Base-by-base conservation (phyloP, 371 early-diverging fungal species). In the Actinomucor elegans region DNA sequence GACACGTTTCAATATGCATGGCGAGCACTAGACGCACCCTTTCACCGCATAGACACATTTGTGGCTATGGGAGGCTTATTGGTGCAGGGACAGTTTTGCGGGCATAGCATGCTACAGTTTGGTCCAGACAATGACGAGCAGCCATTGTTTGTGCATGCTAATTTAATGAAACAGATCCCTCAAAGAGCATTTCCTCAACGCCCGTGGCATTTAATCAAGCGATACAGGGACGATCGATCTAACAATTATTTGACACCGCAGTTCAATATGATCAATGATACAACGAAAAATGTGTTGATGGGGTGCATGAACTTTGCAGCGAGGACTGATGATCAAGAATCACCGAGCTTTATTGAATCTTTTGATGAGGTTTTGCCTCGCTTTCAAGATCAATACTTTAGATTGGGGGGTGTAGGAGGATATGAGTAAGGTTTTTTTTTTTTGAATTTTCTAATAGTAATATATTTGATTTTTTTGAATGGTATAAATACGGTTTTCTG, bases 1-100 rank as follows among this genome's bases (percentile, higher is more conserved):
- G 73, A 73, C 41, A 73, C 73, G 5, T 73, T 73, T 44, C 58
- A 67, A 43, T 73, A 56, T 38, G 73, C 70, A 31, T 73, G 73
- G 73, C 23, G 59, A 63, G 67, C 69, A 15, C 51, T 69, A 23
- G 51, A 38, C 10, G 55, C 34, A 2, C 63, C 73, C 0, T 73
- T 54, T 35, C 43, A 69, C 31, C 61, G 66, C 59, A 51, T 54
- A 11, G 41, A 63, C 27, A 57, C 62, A 0, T 66, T 64, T 45
- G 37, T 73, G 20, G 69, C 61, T 21, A 73, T 73, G 73, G 73
- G 54, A 17, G 73, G 73, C 2, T 35, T 47, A 5, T 35, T 54
- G 34, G 38, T 61, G 5, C 57, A 51, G 4, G 50, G 48, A 26
- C 48, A 49, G 4, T 73, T 64, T 42, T 73, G 73, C 36, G 73